phyloP scores from a whole-genome alignment of 306 rosid species.

The Luffa acutangula region DNA sequence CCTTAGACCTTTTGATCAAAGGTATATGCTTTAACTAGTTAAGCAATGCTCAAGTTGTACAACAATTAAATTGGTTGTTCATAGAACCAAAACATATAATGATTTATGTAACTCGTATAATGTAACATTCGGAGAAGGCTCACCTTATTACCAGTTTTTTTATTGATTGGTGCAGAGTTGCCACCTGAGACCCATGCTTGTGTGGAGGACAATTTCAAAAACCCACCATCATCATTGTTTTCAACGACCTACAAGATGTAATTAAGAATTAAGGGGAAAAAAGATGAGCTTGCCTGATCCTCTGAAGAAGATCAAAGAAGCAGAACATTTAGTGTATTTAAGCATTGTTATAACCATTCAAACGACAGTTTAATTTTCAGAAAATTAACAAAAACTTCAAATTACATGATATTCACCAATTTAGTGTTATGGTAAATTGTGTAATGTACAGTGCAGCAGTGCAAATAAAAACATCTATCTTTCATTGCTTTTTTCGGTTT shows the following conservation, averaged over 20 bases:
- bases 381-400: neutral
- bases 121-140: neutral
- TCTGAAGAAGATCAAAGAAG: neutral
- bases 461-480: neutral
- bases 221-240: constrained; percentile 35
- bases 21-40: neutral
- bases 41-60: neutral
- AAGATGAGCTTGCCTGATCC: neutral
- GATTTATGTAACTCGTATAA: neutral
- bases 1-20: neutral
- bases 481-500: neutral
- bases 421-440: neutral
- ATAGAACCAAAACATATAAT: neutral
- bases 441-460: neutral
- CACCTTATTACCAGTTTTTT: constrained; percentile 58
- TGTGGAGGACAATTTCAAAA: constrained; percentile 63
- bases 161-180: constrained; percentile 53
- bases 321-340: neutral
- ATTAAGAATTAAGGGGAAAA: neutral
- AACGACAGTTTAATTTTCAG: neutral
- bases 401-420: neutral
- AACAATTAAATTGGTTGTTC: neutral
- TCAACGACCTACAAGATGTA: constrained; percentile 32
- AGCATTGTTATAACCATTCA: neutral
- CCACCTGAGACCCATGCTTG: constrained; percentile 68